A percentile compares a stretch with the other conserved stretches of the same genome.
Conservation (phyloP, 805 yeast genomes). For the Metschnikowia hibisci region DNA sequence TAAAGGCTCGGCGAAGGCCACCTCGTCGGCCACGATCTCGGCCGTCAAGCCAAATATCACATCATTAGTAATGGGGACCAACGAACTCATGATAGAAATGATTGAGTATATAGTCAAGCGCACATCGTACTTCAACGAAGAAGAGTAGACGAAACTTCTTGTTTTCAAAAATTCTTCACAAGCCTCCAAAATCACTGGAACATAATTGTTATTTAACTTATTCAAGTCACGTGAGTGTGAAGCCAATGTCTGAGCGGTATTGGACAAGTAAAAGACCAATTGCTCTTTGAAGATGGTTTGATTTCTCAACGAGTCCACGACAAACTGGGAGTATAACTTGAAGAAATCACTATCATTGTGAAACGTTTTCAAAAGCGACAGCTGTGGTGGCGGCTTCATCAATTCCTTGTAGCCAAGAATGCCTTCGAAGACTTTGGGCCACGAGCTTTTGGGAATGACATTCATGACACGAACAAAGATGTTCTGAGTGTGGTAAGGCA, state of each 20-base stretch:
- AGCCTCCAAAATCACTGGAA: constrained; percentile 57
- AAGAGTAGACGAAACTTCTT: constrained; percentile 15
- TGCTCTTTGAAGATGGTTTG: constrained; percentile 62
- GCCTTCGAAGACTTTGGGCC: constrained; percentile 81
- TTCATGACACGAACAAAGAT: constrained; percentile 73
- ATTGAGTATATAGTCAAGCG: constrained; percentile 84
- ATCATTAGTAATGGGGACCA: constrained; percentile 51
- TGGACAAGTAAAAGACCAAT: constrained; percentile 74
- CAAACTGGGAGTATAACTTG: constrained; percentile 59
- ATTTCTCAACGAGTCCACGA: constrained; percentile 47
- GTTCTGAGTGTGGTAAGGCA: constrained; percentile 77
- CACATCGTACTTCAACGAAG: constrained; percentile 43
- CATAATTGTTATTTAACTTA: constrained; percentile 42
- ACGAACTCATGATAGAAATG: constrained; percentile 70
- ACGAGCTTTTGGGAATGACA: constrained; percentile 50
- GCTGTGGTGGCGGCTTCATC: constrained; percentile 60
- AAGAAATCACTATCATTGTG: constrained; percentile 61
- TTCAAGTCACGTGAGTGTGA: constrained; percentile 48
- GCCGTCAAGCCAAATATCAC: constrained; percentile 31
- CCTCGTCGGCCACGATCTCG: constrained; percentile 27
- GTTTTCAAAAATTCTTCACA: constrained; percentile 49
- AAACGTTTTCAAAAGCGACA: constrained; percentile 69
- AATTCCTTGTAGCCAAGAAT: constrained; percentile 62
- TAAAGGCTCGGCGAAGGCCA: constrained; percentile 19
- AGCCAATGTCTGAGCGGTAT: constrained; percentile 64